Conservation (phyloP, 495 filamentous ascomycete genomes). For the Hypoxylon crocopeplum region DNA sequence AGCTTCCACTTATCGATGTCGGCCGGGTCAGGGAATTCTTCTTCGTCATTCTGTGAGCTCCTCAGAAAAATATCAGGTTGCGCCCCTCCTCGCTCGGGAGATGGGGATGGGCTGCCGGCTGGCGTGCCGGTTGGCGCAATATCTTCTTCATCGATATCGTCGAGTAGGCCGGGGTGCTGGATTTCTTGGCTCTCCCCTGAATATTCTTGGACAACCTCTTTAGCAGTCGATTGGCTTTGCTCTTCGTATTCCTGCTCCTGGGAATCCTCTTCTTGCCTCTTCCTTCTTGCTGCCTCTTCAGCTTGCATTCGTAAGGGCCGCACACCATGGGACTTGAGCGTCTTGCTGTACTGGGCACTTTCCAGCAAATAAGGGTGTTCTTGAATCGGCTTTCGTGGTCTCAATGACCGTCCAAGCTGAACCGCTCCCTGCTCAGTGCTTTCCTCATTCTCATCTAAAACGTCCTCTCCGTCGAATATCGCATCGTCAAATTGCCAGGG, state of each 20-base stretch:
- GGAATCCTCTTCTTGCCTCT: conserved; percentile 49
- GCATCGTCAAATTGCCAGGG: conserved; percentile 6
- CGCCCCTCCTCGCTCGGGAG: conserved; percentile 10
- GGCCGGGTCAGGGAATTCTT: conserved; percentile 40
- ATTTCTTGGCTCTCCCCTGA: conserved; percentile 40
- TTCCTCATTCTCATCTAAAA: conserved; percentile 22
- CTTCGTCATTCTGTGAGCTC: conserved; percentile 38
- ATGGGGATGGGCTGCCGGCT: conserved; percentile 10
- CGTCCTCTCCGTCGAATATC: conserved; percentile 17
- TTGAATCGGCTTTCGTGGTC: conserved; percentile 77
- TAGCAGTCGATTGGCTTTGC: conserved; percentile 52
- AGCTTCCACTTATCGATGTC: conserved; percentile 40
- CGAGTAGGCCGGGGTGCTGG: conserved; percentile 25
- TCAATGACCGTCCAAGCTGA: conserved; percentile 55
- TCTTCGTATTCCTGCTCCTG: conserved; percentile 60
- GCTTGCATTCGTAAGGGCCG: conserved; percentile 63
- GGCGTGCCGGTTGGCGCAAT: conserved; percentile 9
- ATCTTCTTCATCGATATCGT: conserved; percentile 38
- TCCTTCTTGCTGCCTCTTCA: conserved; percentile 39
- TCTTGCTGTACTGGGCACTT: conserved; percentile 66
- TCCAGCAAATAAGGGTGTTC: conserved; percentile 76
- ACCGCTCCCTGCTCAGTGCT: conserved; percentile 22
- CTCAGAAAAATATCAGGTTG: background rate
- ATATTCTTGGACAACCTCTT: conserved; percentile 21
- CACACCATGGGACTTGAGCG: conserved; percentile 67